Conservation (phyloP, 805 yeast genomes). For the Candida ascalaphidarum region DNA sequence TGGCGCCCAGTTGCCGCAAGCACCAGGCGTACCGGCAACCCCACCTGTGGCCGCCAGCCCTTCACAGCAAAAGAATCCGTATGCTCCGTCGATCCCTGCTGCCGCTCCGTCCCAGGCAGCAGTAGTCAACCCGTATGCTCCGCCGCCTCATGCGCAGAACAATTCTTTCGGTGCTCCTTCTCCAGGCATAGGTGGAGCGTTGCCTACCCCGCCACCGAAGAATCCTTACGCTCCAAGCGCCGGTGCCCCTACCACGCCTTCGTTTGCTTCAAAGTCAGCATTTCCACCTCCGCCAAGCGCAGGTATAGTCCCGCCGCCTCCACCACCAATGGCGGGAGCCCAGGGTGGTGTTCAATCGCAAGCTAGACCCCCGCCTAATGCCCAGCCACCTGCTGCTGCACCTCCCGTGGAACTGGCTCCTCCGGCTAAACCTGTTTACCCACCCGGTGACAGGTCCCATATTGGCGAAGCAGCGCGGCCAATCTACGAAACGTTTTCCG, state of each 20-base stretch:
- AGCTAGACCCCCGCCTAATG: conserved; percentile 3
- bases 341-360: not conserved
- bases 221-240: conserved; percentile 22
- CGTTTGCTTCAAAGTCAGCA: conserved; percentile 1
- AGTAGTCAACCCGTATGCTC: conserved; percentile 1
- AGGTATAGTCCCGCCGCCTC: conserved; percentile 15
- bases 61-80: conserved; percentile 11
- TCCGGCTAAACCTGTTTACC: conserved; percentile 20
- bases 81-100: conserved; percentile 13
- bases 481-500: conserved; percentile 48
- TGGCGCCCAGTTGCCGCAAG: conserved; percentile 13
- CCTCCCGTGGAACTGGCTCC: conserved; percentile 12
- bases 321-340: conserved; percentile 2
- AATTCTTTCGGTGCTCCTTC: too few relatives aligned
- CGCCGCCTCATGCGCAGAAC: too few relatives aligned
- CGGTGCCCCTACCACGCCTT: conserved; percentile 3
- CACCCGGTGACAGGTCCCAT: conserved; percentile 62
- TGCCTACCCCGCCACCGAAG: conserved; percentile 11
- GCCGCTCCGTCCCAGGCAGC: conserved; percentile 2
- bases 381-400: conserved; percentile 14
- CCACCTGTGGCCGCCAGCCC: conserved; percentile 7
- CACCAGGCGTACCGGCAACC: conserved; percentile 9
- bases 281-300: conserved; percentile 7
- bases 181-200: too few relatives aligned
- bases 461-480: conserved; percentile 52